A percentile compares a stretch with the other conserved stretches of the same genome.
Evolutionary conservation across 2,329 filamentous ascomycete species (phyloP).

Genomic region (Stemphylium beticola): DNA sequence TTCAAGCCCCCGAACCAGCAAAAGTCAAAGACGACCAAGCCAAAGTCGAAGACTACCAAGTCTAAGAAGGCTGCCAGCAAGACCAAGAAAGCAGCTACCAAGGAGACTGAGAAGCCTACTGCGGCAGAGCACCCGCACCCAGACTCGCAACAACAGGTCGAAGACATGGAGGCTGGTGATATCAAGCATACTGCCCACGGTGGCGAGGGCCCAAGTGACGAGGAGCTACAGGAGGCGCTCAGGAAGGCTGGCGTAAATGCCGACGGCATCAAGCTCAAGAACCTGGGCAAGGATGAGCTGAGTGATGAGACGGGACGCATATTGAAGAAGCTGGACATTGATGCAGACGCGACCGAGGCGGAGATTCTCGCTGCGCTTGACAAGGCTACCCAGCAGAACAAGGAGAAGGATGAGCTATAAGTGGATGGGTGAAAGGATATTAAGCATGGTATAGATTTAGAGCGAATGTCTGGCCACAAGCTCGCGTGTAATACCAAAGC

Average conservation of each 20-base stretch:
- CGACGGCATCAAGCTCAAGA: constrained; percentile 33
- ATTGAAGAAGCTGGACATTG: constrained; percentile 34
- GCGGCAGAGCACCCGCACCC: constrained; percentile 11
- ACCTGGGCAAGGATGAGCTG: constrained; percentile 28
- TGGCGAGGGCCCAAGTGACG: constrained; percentile 33
- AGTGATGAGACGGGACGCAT: constrained; percentile 27
- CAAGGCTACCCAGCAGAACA: constrained; percentile 14
- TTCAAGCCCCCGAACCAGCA: constrained; percentile 51
- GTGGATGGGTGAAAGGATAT: constrained; percentile 29
- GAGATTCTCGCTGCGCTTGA: constrained; percentile 59
- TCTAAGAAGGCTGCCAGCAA: constrained; percentile 33
- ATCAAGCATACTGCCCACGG: too few species aligned
- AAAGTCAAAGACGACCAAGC: constrained; percentile 43
- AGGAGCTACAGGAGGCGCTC: constrained; percentile 39
- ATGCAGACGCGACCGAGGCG: constrained; percentile 43
- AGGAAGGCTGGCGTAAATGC: constrained; percentile 40
- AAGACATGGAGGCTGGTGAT: too few species aligned
- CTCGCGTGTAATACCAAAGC: neutral
- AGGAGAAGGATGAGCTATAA: constrained; percentile 14
- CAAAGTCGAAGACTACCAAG: constrained; percentile 28
- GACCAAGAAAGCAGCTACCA: constrained; percentile 30
- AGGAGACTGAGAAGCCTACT: constrained; percentile 31
- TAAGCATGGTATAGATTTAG: neutral
- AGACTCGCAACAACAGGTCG: too few species aligned
- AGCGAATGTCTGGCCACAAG: neutral